Evolutionary conservation across 805 yeast genomes (phyloP).

Genomic region (Metschnikowia picachoensis): DNA sequence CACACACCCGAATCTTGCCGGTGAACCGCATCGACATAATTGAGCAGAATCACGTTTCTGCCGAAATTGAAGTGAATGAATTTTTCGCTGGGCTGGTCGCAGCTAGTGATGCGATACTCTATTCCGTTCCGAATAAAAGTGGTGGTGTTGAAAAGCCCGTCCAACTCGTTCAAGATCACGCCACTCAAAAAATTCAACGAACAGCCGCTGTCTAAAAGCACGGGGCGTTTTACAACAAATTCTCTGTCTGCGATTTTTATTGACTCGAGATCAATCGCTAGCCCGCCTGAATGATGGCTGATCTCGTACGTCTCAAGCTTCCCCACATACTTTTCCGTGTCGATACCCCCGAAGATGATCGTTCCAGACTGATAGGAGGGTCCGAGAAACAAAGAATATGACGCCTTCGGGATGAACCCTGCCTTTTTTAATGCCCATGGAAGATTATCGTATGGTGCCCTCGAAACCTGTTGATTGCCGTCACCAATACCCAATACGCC

Average conservation of each 20-base stretch:
- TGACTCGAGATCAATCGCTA: conserved; percentile 2
- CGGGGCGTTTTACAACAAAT: conserved; percentile 1
- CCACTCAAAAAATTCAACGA: conserved; percentile 7
- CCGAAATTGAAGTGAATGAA: conserved; percentile 12
- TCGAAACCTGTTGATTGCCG: conserved; percentile 3
- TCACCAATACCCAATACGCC: conserved; percentile 13
- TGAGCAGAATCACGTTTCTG: conserved; percentile 2
- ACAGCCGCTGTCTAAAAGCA: conserved; percentile 14
- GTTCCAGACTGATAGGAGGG: conserved; percentile 27
- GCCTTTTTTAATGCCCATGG: conserved; percentile 57
- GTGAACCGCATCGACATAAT: conserved; percentile 9
- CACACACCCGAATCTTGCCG: conserved; percentile 6
- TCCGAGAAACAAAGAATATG: conserved; percentile 62
- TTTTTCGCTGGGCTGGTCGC: conserved; percentile 14
- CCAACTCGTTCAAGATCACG: conserved; percentile 9
- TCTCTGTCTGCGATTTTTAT: conserved; percentile 2
- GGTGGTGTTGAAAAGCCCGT: conserved; percentile 9
- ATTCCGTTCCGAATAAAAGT: background rate
- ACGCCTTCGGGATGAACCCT: conserved; percentile 52
- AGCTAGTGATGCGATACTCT: conserved; percentile 9
- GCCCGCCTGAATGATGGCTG: background rate
- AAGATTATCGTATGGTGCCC: conserved; percentile 38
- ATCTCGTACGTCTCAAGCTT: conserved; percentile 2
- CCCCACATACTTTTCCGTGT: conserved; percentile 33
- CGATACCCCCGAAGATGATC: conserved; percentile 42